phyloP scores from a whole-genome alignment of 2,329 filamentous ascomycete species.

The Beauveria varroae region DNA sequence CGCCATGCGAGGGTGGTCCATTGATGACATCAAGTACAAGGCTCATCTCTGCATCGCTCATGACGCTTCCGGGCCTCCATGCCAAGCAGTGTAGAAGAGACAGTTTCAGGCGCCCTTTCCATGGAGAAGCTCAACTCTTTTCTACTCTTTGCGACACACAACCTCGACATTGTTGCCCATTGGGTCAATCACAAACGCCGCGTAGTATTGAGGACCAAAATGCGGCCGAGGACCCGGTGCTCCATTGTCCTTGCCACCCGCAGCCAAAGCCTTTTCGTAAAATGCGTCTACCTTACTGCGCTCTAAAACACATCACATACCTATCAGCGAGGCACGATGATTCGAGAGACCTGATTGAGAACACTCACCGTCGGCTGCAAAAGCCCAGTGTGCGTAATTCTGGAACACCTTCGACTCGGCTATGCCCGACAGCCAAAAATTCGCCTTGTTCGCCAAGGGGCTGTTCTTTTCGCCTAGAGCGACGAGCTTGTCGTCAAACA shows the following conservation, averaged over 20 bases:
- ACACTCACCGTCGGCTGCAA: not conserved
- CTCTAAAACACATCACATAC: slow-evolving; percentile 18
- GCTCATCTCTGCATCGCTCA: too few relatives aligned
- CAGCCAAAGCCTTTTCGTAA: slow-evolving; percentile 28
- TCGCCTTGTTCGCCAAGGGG: not conserved
- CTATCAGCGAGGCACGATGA: too few relatives aligned
- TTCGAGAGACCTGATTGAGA: too few relatives aligned
- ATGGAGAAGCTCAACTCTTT: too few relatives aligned
- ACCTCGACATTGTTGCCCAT: slow-evolving; percentile 40
- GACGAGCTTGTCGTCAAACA: slow-evolving; percentile 7
- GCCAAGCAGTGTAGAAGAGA: too few relatives aligned
- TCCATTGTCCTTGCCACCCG: slow-evolving; percentile 36
- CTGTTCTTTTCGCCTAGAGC: slow-evolving; percentile 8
- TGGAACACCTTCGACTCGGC: not conserved
- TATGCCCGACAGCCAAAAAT: slow-evolving; percentile 11
- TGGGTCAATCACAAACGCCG: slow-evolving; percentile 36
- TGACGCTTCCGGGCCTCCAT: too few relatives aligned
- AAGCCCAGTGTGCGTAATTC: slow-evolving; percentile 9
- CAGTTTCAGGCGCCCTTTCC: not conserved
- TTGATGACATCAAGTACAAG: too few relatives aligned
- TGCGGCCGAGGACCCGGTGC: slow-evolving; percentile 31
- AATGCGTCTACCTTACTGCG: slow-evolving; percentile 33
- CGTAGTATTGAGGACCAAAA: slow-evolving; percentile 37
- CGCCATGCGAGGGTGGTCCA: too few relatives aligned
- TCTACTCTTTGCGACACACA: slow-evolving; percentile 19